Evolutionary conservation across 2,329 filamentous ascomycete genomes (phyloP), one percentile per base, ranked within the genome.

Genomic region (Pseudogymnoascus sp.): DNA sequence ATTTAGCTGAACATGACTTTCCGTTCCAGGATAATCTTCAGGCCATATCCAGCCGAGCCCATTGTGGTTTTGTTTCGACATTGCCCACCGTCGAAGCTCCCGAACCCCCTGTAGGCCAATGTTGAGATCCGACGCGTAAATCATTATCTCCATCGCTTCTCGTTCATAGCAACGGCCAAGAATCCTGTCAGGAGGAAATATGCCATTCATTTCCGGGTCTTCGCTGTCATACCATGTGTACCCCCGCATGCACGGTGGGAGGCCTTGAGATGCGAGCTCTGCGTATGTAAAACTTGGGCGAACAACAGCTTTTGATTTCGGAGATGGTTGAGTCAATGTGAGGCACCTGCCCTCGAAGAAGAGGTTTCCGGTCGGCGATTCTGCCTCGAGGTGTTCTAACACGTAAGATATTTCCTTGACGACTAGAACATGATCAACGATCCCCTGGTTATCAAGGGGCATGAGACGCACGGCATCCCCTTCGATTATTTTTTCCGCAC

Each of bases 211-310:
- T 19, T 56, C 50, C 35, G 59, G 59, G 59, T 6, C 12, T 26
- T 38, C 59, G 35, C 22, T 41, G 38, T 60, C 59, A 41, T 60
- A 60, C 59, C 59, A 60, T 8, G 59, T 60, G 38, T 60, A 60
- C 0, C 59, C 59, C 19, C 59, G 59, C 59, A 60, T 40, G 16
- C 16, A 40, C 26, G 16, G 14, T 40, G 59, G 59, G 38, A 60
- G 38, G 35, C 59, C 38, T 14, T 40, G 35, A 11, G 59, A 26
- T 28, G 16, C 6, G 31, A 41, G 59, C 11, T 40, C 38, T 16
- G 28, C 33, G 24, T 60, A 60, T 8, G 22, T 60, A 60, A 6
- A 38, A 26, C n/a, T 41, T 41, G 33, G n/a, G 19, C 35, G 33
- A 60, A 60, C 59, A 22, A 60, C 38, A 40, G 59, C n/a, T 6